phyloP scores from a whole-genome alignment of 2,329 filamentous ascomycete species.

The Hawksworthiomyces lignivorus region DNA sequence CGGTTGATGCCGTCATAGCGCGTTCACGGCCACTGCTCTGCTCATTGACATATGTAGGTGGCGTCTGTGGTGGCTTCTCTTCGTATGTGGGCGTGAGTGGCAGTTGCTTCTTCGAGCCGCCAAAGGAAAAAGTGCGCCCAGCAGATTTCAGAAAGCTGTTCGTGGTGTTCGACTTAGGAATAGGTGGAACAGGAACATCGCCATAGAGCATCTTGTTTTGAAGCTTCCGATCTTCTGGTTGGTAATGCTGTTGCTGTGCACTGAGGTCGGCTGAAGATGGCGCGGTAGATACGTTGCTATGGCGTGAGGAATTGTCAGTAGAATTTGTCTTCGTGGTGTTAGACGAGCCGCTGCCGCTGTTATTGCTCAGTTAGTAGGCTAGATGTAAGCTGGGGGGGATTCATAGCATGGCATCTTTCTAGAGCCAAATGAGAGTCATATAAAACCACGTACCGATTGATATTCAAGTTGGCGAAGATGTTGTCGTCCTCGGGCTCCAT shows the following conservation, averaged over 20 bases:
- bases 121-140: slow-evolving; percentile 53
- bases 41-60: slow-evolving; percentile 23
- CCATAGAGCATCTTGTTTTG: slow-evolving; percentile 29
- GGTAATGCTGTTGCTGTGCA: slow-evolving; percentile 18
- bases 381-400: too few species aligned
- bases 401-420: not conserved
- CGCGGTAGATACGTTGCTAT: slow-evolving; percentile 55
- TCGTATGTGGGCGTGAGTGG: slow-evolving; percentile 29
- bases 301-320: slow-evolving; percentile 53
- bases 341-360: slow-evolving; percentile 51
- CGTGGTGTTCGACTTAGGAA: slow-evolving; percentile 39
- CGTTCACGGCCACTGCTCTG: slow-evolving; percentile 32
- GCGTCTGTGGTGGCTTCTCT: slow-evolving; percentile 20
- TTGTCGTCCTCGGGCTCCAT: slow-evolving; percentile 39
- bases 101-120: slow-evolving; percentile 43
- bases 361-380: slow-evolving; percentile 19
- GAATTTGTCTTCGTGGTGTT: slow-evolving; percentile 54
- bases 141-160: slow-evolving; percentile 48
- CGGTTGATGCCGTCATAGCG: slow-evolving; percentile 47
- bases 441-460: slow-evolving; percentile 42
- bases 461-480: slow-evolving; percentile 49
- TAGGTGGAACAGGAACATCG: slow-evolving; percentile 32
- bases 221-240: slow-evolving; percentile 30
- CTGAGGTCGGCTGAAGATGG: slow-evolving; percentile 47
- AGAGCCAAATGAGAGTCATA: too few species aligned